Conservation (phyloP, 768 basidiomycete genomes). For the Naganishia onofrii region DNA sequence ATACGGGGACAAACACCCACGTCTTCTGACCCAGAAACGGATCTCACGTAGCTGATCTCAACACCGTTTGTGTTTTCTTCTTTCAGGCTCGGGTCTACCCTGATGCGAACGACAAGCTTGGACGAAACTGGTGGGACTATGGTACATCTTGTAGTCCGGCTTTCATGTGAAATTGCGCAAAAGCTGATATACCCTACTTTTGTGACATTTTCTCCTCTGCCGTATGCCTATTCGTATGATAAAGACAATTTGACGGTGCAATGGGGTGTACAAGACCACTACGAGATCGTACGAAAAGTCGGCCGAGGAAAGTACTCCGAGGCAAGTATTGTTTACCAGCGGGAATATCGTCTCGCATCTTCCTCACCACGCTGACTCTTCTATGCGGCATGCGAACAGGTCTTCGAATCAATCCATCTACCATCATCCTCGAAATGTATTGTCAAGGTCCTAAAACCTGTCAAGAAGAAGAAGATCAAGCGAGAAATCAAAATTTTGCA, state of each 20-base stretch:
- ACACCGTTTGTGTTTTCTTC: background rate
- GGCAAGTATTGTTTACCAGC: slow-evolving; percentile 54
- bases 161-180: slow-evolving; percentile 23
- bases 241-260: slow-evolving; percentile 86
- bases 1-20: background rate
- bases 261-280: slow-evolving; percentile 96
- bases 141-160: slow-evolving; percentile 57
- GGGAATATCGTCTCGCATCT: background rate
- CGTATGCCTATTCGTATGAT: slow-evolving; percentile 23
- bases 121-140: slow-evolving; percentile 93
- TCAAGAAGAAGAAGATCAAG: slow-evolving; percentile 99
- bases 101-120: slow-evolving; percentile 81
- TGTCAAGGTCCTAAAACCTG: slow-evolving; percentile 97
- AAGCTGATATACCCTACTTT: background rate
- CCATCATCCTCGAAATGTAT: slow-evolving; percentile 69
- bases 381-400: slow-evolving; percentile 33
- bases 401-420: slow-evolving; percentile 81
- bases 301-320: slow-evolving; percentile 94
- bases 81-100: slow-evolving; percentile 61
- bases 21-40: background rate
- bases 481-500: slow-evolving; percentile 97
- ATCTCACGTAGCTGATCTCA: background rate
- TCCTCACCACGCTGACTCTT: background rate
- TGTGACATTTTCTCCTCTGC: background rate
- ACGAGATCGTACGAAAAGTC: slow-evolving; percentile 95